A percentile compares a stretch with the other conserved stretches of the same genome.
phyloP scores from a whole-genome alignment of 2,329 filamentous ascomycete genomes.

The Penicillium frequentans region DNA sequence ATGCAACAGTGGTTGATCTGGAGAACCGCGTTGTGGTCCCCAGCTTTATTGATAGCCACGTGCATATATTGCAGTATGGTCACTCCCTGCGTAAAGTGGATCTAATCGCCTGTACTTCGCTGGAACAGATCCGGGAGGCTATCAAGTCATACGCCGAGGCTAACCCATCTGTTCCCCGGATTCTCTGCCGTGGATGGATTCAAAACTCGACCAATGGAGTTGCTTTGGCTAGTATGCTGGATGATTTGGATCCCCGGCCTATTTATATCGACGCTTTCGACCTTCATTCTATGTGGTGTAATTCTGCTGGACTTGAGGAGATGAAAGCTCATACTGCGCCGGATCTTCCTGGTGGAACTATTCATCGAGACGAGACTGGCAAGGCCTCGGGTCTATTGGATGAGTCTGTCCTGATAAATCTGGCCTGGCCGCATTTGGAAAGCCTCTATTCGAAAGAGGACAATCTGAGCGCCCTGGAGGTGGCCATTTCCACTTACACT shows the following conservation, averaged over 20 bases:
- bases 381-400: slow-evolving; percentile 47
- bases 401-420: slow-evolving; percentile 47
- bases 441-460: slow-evolving; percentile 44
- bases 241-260: slow-evolving; percentile 50
- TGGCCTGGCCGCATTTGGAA: slow-evolving; percentile 50
- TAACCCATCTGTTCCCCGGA: slow-evolving; percentile 41
- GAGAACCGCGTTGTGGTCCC: slow-evolving; percentile 42
- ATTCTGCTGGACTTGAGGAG: slow-evolving; percentile 47
- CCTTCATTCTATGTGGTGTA: slow-evolving; percentile 55
- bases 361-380: slow-evolving; percentile 47
- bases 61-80: slow-evolving; percentile 53
- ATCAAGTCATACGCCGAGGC: slow-evolving; percentile 45
- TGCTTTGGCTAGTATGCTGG: slow-evolving; percentile 48
- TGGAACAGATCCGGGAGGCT: slow-evolving; percentile 44
- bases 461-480: slow-evolving; percentile 41
- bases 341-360: slow-evolving; percentile 48
- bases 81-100: slow-evolving; percentile 48
- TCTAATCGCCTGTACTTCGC: slow-evolving; percentile 43
- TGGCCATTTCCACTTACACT: slow-evolving; percentile 46
- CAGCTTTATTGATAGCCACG: slow-evolving; percentile 53
- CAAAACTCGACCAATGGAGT: slow-evolving; percentile 47
- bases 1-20: slow-evolving; percentile 35
- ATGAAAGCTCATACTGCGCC: slow-evolving; percentile 43
- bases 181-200: slow-evolving; percentile 52
- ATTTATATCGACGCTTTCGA: slow-evolving; percentile 53